Base-by-base conservation (phyloP, 2,329 filamentous ascomycete genomes). In the Fusarium agapanthi region DNA sequence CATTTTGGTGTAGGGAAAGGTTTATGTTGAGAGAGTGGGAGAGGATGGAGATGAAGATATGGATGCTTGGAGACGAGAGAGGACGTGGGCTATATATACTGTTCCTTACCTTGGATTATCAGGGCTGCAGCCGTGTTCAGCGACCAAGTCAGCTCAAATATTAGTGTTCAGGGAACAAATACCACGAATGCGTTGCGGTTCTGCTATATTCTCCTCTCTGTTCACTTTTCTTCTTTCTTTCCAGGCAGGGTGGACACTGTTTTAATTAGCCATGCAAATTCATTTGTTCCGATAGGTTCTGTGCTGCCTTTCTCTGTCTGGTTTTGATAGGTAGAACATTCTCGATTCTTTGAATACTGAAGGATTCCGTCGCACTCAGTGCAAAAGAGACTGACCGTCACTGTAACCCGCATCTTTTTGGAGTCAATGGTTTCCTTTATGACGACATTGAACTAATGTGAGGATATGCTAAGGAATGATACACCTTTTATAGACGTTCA, bases 391-490 rank as follows among this genome's bases (percentile, higher is more conserved):
- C 11, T 18, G 1, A 1, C 10, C 7, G 13, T 22, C 6, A 22
- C n/a, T n/a, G 9, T 13, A 3, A 9, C 3, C 2, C 28, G 18
- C 3, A 56, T 26, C 3, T 5, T 26, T 7, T 18, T 24, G 8
- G 3, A 5, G 12, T 13, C 22, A 20, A 34, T 20, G 0, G 8
- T 10, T 24, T 32, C 1, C 15, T 4, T 14, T 32, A 7, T 13
- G 45, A 18, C 1, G 7, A 32, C 10, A 18, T 7, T 32, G 1
- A 3, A 13, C 10, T 48, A 7, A 18, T 32, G 15, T 2, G 15
- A n/a, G 30, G 18, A 5, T 24, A 15, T 24, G 34, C 8, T 24
- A 4, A 24, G 22, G 11, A 4, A 20, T 8, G 8, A 3, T 22
- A 5, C 5, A 5, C 0, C 11, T n/a, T 32, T 13, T 30, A 30